A percentile compares a stretch with the other conserved stretches of the same genome.
phyloP scores from a whole-genome alignment of 1,139 yeast species.

The Yamadazyma atmosphaerica region DNA sequence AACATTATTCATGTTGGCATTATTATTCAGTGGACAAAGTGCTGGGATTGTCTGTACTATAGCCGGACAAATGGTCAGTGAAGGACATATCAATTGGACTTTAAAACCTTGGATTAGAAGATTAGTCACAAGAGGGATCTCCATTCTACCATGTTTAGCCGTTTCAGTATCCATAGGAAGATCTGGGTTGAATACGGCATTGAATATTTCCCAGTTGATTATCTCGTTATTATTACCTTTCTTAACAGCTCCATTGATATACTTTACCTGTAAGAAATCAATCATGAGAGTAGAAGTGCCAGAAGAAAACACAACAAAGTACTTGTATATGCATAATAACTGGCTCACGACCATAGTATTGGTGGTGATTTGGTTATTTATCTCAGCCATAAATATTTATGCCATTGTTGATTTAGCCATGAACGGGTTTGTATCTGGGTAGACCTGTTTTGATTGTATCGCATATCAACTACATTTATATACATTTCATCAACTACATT shows the following conservation, averaged over 20 bases:
- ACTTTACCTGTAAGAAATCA: slow-evolving; percentile 63
- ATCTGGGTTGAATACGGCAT: slow-evolving; percentile 59
- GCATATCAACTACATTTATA: no score
- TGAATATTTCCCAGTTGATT: slow-evolving; percentile 77
- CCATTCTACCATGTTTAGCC: slow-evolving; percentile 70
- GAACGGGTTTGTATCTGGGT: slow-evolving; percentile 33
- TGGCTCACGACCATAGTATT: slow-evolving; percentile 56
- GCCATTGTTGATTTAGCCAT: slow-evolving; percentile 64
- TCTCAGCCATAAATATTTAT: slow-evolving; percentile 64
- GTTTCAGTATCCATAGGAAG: slow-evolving; percentile 65
- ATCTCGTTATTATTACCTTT: slow-evolving; percentile 72
- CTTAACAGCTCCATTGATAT: slow-evolving; percentile 74
- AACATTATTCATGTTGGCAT: slow-evolving; percentile 67
- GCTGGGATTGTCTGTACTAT: slow-evolving; percentile 88
- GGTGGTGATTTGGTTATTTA: slow-evolving; percentile 60
- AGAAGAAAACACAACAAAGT: slow-evolving; percentile 14
- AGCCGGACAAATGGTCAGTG: slow-evolving; percentile 80
- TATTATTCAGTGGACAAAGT: slow-evolving; percentile 75
- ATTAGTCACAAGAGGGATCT: slow-evolving; percentile 65
- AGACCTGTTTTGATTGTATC: no score
- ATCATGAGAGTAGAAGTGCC: slow-evolving; percentile 57
- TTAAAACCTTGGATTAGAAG: slow-evolving; percentile 73
- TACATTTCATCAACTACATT: no score
- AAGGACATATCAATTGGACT: slow-evolving; percentile 76
- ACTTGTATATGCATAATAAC: slow-evolving; percentile 56